Evolutionary conservation across 2,329 filamentous ascomycete species (phyloP).

Genomic region (Trichoderma sp.): DNA sequence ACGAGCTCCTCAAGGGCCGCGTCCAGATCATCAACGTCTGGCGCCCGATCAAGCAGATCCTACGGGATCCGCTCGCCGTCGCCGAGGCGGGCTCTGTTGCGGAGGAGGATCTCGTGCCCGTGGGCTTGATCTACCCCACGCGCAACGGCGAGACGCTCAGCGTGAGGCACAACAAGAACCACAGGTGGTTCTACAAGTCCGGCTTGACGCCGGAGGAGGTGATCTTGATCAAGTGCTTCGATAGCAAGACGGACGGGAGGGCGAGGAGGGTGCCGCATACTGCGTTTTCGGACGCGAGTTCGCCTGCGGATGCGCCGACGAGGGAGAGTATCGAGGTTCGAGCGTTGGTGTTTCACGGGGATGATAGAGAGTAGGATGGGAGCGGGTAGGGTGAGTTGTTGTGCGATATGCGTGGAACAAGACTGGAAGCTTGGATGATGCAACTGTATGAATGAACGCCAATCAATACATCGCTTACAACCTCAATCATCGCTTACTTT

Average conservation of each 20-base stretch:
- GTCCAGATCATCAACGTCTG: slow-evolving; percentile 59
- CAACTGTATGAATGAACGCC: neutral
- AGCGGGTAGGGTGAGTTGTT: too few species aligned
- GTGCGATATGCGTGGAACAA: neutral
- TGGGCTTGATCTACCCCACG: slow-evolving; percentile 54
- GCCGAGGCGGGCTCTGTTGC: slow-evolving; percentile 53
- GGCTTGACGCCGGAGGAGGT: slow-evolving; percentile 56
- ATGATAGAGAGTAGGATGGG: slow-evolving; percentile 39
- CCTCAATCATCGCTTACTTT: neutral
- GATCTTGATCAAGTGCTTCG: slow-evolving; percentile 64
- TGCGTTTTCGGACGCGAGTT: slow-evolving; percentile 53
- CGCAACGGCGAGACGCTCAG: slow-evolving; percentile 54
- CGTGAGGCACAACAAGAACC: slow-evolving; percentile 46
- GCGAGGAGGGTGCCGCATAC: slow-evolving; percentile 58
- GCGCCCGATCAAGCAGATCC: slow-evolving; percentile 54
- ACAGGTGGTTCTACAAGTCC: slow-evolving; percentile 58
- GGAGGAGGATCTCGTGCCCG: slow-evolving; percentile 53
- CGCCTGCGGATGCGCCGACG: slow-evolving; percentile 45
- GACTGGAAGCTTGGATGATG: neutral
- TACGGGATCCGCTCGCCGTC: slow-evolving; percentile 57
- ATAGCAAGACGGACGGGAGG: slow-evolving; percentile 57
- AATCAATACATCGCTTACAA: neutral
- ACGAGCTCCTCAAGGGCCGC: slow-evolving; percentile 48
- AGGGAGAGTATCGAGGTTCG: slow-evolving; percentile 65
- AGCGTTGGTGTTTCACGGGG: slow-evolving; percentile 54